These are phyloP conservation scores for Ochetophila trinervis DNA, from an alignment of 306 rosid genomes.

Conservation along the genomic window DNA sequence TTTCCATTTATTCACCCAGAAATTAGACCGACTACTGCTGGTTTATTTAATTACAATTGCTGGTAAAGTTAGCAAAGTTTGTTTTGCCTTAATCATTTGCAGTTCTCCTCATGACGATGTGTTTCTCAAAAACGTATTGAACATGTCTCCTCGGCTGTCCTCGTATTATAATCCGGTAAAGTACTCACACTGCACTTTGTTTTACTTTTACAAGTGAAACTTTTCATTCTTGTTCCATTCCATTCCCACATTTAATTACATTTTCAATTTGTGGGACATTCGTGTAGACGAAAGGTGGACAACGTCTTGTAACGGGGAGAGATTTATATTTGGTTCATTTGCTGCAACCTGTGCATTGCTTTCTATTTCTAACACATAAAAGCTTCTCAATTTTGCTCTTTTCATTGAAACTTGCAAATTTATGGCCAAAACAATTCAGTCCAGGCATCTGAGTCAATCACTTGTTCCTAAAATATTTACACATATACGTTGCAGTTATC, in stretches of 20 bases:
- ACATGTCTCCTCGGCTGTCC: slow-evolving; percentile 22
- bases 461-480: not conserved
- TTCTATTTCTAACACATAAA: too few species aligned
- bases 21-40: not conserved
- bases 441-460: too few species aligned
- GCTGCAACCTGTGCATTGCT: too few species aligned
- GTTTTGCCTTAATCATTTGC: not conserved
- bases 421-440: too few species aligned
- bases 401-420: not conserved
- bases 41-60: too few species aligned
- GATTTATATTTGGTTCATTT: too few species aligned
- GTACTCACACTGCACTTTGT: too few species aligned
- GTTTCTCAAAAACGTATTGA: slow-evolving; percentile 2
- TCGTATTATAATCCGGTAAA: slow-evolving; percentile 23
- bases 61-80: not conserved
- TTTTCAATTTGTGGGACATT: not conserved
- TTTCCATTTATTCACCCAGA: not conserved
- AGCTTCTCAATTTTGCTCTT: not conserved
- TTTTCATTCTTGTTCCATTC: not conserved
- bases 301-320: too few species aligned
- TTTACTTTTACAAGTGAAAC: not conserved
- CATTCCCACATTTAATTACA: not conserved
- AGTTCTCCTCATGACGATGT: slow-evolving; percentile 9
- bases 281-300: too few species aligned
- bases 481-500: not conserved